Base-by-base conservation (phyloP, 2,329 filamentous ascomycete genomes). In the Neonectria coccinea region DNA sequence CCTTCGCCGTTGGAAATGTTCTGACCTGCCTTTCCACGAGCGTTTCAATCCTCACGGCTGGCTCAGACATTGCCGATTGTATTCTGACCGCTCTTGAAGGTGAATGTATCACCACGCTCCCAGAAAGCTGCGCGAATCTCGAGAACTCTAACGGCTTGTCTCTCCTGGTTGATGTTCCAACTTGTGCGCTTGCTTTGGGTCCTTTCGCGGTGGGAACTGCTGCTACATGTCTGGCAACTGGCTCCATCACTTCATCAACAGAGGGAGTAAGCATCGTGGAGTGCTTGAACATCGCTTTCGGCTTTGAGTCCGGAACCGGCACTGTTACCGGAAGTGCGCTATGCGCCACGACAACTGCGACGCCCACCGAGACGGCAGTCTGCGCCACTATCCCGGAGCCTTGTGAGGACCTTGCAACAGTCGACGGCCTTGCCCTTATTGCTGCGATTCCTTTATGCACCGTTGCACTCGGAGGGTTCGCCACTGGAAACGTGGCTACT, bases 401-500 rank as follows among this genome's bases (percentile, higher is more conserved):
- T 27, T 70, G 68, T 44, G 12, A 62, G 18, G 29, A 42, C 3
- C 55, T 70, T 3, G 54, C 18, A 9, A 41, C 25, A 16, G 18
- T 45, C 9, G 52, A 54, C 33, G 67, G 65, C 8, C 41, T 70
- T 18, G 62, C 59, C 1, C 57, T 69, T 12, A 5, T 62, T 9
- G 31, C 55, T 12, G 50, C 61, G 5, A 27, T 70, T n/a, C 62
- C 64, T 3, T 33, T 57, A 6, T 69, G 68, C 60, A 63, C 44
- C 4, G 12, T 36, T 12, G 62, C 67, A 12, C 65, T 70, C 5
- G 67, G 68, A 16, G 59, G 42, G 5, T 65, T 50, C 42, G 59
- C 33, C n/a, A 41, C 29, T 18, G 62, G 58, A 11, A 59, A 53
- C 4, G 33, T 51, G 2, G 56, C 56, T 2, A 55, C 48, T 1